phyloP scores from a whole-genome alignment of 306 rosid genomes.

The Malus sieversii region DNA sequence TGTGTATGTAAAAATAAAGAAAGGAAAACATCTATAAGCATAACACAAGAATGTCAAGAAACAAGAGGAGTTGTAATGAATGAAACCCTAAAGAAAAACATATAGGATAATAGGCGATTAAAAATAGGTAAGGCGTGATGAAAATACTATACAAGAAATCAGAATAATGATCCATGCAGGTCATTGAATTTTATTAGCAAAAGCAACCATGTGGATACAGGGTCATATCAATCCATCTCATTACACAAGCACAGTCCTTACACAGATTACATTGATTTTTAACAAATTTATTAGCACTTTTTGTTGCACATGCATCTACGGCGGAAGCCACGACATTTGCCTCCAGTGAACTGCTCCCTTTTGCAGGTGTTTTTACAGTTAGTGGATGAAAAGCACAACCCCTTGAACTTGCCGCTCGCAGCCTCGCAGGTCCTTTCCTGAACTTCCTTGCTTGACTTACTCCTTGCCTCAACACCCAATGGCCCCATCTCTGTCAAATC shows the following conservation, averaged over 20 bases:
- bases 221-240: background rate
- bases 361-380: conserved; percentile 45
- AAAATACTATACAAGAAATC: background rate
- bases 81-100: background rate
- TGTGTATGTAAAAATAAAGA: too few species aligned
- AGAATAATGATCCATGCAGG: background rate
- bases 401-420: conserved; percentile 47
- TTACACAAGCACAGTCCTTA: background rate
- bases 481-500: conserved; percentile 26
- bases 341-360: conserved; percentile 37
- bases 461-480: conserved; percentile 30
- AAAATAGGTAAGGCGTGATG: background rate
- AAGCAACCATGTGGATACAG: background rate
- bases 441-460: background rate
- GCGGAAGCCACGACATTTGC: conserved; percentile 54
- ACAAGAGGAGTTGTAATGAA: background rate
- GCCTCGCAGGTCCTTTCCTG: conserved; percentile 35
- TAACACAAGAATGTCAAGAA: background rate
- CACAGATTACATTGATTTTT: background rate
- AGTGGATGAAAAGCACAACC: conserved; percentile 25
- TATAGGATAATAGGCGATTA: background rate
- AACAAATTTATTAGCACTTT: conserved; percentile 12
- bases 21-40: background rate
- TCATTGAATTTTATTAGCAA: background rate
- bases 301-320: conserved; percentile 54